Evolutionary conservation across 768 basidiomycete species (phyloP), one percentile per base, ranked within the genome.

Genomic region (Psilocybe subaeruginosa): DNA sequence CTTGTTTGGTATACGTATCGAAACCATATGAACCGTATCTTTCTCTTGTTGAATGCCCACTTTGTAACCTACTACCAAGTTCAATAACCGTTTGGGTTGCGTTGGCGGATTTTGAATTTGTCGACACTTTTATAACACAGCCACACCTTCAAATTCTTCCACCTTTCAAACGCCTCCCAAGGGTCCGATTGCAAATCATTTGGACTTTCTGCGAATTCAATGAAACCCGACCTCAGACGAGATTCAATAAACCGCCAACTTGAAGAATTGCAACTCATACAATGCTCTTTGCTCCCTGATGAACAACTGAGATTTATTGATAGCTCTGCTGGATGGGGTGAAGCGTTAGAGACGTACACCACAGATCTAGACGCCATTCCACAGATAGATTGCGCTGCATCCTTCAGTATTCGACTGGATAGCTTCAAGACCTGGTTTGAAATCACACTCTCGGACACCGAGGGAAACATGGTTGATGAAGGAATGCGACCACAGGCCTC

Each of bases 221-320:
- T 23, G 23, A 23, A 23, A 23, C 0, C 23, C 23, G 23, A 23
- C 23, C 23, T 0, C 46, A 6, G 7, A 47, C 46, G 46, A 50
- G 23, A 33, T 29, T 17, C 55, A 5, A 33, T 48, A 9, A 41
- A 35, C 29, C 29, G 31, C 27, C 46, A 33, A 27, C 61, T 81
- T 1, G 76, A 85, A 69, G 89, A 92, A 66, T 70, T 91, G 0
- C 79, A 85, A 49, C 74, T 92, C 41, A 81, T 92, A 27, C 76
- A 73, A 57, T 84, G 80, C 39, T 89, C 89, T 0, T 78, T 92
- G 1, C 77, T 92, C 9, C 86, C 88, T 0, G 82, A 78, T 4
- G 90, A 92, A 75, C 31, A 67, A 3, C 67, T 88, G 47, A 54
- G 69, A 0, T 85, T 88, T 55, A 60, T 77, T 2, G 78, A 81